phyloP scores from a whole-genome alignment of 768 basidiomycete species.

The Suillus tomentosus region DNA sequence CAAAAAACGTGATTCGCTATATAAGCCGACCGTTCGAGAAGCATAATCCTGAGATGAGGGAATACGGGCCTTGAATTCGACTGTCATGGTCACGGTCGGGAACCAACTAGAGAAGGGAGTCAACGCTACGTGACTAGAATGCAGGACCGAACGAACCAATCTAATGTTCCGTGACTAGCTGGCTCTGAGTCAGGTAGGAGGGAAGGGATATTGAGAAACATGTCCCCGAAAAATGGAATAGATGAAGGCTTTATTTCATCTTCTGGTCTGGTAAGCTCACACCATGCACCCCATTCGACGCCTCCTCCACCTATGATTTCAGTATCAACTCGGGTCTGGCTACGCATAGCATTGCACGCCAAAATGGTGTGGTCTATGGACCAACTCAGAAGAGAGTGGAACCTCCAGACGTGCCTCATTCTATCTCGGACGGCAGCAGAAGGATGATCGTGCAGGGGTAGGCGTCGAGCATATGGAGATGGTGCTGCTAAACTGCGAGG shows the following conservation, averaged over 20 bases:
- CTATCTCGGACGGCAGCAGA: slow-evolving; percentile 35
- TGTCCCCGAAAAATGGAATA: slow-evolving; percentile 60
- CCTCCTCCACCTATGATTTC: slow-evolving; percentile 54
- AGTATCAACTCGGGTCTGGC: slow-evolving; percentile 39
- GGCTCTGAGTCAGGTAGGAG: slow-evolving; percentile 51
- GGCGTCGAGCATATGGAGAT: slow-evolving; percentile 59
- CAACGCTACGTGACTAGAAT: background rate
- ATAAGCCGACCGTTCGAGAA: slow-evolving; percentile 57
- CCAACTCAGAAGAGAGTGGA: slow-evolving; percentile 35
- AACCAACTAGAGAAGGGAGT: slow-evolving; percentile 47
- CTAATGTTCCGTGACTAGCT: slow-evolving; percentile 23
- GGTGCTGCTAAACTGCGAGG: slow-evolving; percentile 43
- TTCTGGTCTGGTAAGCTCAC: slow-evolving; percentile 43
- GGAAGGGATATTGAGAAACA: slow-evolving; percentile 45
- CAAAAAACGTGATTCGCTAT: slow-evolving; percentile 52
- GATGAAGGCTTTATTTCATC: slow-evolving; percentile 50
- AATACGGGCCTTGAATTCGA: slow-evolving; percentile 67
- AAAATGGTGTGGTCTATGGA: slow-evolving; percentile 45
- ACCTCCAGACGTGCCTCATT: slow-evolving; percentile 36
- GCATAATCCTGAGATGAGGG: slow-evolving; percentile 47
- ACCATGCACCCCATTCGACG: slow-evolving; percentile 60
- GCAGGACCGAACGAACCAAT: slow-evolving; percentile 17
- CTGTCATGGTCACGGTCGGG: slow-evolving; percentile 59
- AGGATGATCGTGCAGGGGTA: slow-evolving; percentile 58
- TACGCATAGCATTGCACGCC: slow-evolving; percentile 40